Evolutionary conservation across 768 basidiomycete genomes (phyloP).

Genomic region (Coprinellus micaceus): DNA sequence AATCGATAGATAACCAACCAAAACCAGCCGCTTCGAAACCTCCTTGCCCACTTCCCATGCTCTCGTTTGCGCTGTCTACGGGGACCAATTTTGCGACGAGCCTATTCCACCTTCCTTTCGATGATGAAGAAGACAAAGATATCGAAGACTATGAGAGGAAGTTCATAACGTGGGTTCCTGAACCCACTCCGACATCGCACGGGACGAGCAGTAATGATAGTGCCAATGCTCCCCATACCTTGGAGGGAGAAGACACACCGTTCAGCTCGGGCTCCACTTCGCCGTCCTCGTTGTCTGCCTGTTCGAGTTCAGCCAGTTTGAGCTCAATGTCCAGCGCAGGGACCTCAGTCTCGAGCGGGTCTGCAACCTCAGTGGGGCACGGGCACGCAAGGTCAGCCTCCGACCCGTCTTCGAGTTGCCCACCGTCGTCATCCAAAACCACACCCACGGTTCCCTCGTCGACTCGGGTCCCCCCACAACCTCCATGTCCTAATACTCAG

Average conservation of each 20-base stretch:
- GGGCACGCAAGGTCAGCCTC: not conserved
- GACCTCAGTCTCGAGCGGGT: not conserved
- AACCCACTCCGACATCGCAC: slow-evolving; percentile 30
- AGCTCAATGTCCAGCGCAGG: not conserved
- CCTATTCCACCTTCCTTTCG: slow-evolving; percentile 62
- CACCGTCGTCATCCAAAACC: not conserved
- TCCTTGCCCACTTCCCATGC: slow-evolving; percentile 35
- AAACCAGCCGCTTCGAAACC: not conserved
- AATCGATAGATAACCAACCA: not conserved
- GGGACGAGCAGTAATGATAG: not conserved
- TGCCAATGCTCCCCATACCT: not conserved
- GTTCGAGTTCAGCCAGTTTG: not conserved
- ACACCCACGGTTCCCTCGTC: too few relatives aligned
- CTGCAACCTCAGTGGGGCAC: not conserved
- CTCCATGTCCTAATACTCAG: too few relatives aligned
- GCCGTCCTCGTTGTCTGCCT: not conserved
- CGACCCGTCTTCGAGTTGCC: slow-evolving; percentile 5
- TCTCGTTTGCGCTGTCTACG: slow-evolving; percentile 45
- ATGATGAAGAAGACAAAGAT: slow-evolving; percentile 50
- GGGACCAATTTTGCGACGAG: slow-evolving; percentile 47
- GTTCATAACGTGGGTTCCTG: slow-evolving; percentile 47
- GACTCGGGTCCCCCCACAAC: too few relatives aligned
- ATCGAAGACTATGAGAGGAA: slow-evolving; percentile 44
- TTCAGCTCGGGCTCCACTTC: not conserved
- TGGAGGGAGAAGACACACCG: not conserved